phyloP scores from a whole-genome alignment of 345 rosid genomes.

The Nasturtium officinale region DNA sequence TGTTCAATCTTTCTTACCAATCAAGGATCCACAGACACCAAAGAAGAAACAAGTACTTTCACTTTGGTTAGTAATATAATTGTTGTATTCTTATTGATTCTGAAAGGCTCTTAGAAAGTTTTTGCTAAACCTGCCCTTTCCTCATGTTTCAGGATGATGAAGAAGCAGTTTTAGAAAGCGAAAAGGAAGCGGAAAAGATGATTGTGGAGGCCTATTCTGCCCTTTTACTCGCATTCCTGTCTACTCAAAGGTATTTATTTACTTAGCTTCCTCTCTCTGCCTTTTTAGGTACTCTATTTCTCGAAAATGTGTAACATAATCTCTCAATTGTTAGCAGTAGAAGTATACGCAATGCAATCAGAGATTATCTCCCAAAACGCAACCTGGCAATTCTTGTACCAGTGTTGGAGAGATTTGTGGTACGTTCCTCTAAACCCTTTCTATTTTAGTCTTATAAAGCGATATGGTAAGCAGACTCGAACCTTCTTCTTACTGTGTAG shows the following conservation, averaged over 20 bases:
- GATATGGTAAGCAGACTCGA: background rate
- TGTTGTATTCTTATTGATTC: slow-evolving; percentile 1
- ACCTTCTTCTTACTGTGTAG: slow-evolving; percentile 36
- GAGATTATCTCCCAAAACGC: slow-evolving; percentile 66
- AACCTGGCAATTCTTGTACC: slow-evolving; percentile 71
- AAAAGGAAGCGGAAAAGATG: slow-evolving; percentile 96
- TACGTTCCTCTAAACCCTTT: slow-evolving; percentile 45
- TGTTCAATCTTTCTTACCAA: slow-evolving; percentile 88
- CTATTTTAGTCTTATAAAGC: background rate
- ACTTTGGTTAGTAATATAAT: slow-evolving; percentile 58
- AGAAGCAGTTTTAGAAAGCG: slow-evolving; percentile 71
- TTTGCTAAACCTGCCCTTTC: background rate
- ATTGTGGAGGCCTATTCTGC: slow-evolving; percentile 94
- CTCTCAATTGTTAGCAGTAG: slow-evolving; percentile 55
- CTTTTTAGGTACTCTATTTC: slow-evolving; percentile 4
- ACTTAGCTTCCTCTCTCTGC: background rate
- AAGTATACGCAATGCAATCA: slow-evolving; percentile 66
- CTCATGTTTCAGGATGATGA: slow-evolving; percentile 60
- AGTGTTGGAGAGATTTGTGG: slow-evolving; percentile 93
- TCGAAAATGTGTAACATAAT: background rate
- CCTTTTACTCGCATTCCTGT: slow-evolving; percentile 83
- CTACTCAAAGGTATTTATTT: slow-evolving; percentile 69
- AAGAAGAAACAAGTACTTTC: slow-evolving; percentile 54
- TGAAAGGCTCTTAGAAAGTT: background rate
- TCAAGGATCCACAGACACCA: slow-evolving; percentile 64